Base-by-base conservation (phyloP, 805 yeast species). In the Zygoascus biomembranicola region DNA sequence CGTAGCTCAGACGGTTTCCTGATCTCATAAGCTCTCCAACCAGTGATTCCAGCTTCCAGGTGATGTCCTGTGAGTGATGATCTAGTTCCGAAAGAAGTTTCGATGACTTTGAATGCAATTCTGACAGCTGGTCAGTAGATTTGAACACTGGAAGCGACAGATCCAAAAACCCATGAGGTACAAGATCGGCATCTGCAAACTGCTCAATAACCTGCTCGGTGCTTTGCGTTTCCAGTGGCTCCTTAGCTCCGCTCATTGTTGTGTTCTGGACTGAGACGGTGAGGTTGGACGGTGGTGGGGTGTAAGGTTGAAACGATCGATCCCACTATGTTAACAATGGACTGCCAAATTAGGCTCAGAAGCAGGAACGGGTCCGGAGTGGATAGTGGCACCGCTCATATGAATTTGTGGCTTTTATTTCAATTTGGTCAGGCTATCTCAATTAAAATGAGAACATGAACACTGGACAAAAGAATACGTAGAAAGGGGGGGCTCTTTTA, bases 71-170 rank as follows among this genome's bases (percentile, higher is more conserved):
- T 13, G 60, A 57, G 41, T 63, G 56, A 23, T 59, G 57, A 47
- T 69, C 71, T 32, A 69, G 59, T 32, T 56, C 60, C 11, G 71
- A 64, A 49, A 63, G 55, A 14, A 69, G 63, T 50, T 61, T 56
- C 10, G 66, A 63, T 11, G 68, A 55, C 13, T 63, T 51, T 1
- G 62, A 50, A 43, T 67, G 65, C 47, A 65, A 54, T 20, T 61
- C 65, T 14, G 58, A 55, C 14, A 66, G 52, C 44, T 61, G 54
- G 32, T 49, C 50, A 5, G 32, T 31, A 41, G 51, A n/a, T 14
- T 46, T 52, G 39, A 45, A 54, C 16, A 43, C 37, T 8, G 60
- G 60, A 14, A 68, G 54, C 3, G 59, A 47, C 13, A 42, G 49
- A 49, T 67, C 67, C 1, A 68, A 46, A 13, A 54, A 56, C 11